Evolutionary conservation across 1,139 yeast species (phyloP).

Genomic region (Saccharomyces hybrid): DNA sequence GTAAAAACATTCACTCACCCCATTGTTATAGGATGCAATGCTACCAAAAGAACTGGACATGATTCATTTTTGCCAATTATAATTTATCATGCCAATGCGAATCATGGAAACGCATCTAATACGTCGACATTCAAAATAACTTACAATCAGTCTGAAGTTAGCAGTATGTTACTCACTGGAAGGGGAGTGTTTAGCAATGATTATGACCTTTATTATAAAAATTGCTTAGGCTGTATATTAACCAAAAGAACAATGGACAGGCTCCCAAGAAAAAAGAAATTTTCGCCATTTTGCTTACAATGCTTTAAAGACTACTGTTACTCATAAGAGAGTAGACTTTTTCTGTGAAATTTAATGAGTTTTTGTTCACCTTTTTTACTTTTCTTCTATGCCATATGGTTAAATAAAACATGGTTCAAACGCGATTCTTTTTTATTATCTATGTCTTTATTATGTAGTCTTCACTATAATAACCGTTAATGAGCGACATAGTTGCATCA

Average conservation of each 20-base stretch:
- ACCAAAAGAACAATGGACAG: conserved; percentile 49
- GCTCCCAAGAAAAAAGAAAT: conserved; percentile 18
- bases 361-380: background rate
- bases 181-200: conserved; percentile 41
- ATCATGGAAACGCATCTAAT: conserved; percentile 40
- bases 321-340: conserved; percentile 4
- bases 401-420: background rate
- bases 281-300: conserved; percentile 30
- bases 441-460: background rate
- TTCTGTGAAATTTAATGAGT: background rate
- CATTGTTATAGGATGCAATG: conserved; percentile 50
- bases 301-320: conserved; percentile 39
- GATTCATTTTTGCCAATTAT: conserved; percentile 37
- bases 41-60: conserved; percentile 31
- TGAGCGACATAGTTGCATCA: background rate
- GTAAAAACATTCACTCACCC: conserved; percentile 35
- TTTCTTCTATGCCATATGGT: background rate
- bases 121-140: conserved; percentile 54
- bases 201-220: conserved; percentile 37
- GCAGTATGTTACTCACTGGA: conserved; percentile 45
- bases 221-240: conserved; percentile 54
- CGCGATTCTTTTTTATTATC: background rate
- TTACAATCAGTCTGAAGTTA: conserved; percentile 39
- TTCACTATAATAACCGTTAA: background rate
- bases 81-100: conserved; percentile 43